phyloP scores from a whole-genome alignment of 768 basidiomycete genomes.

The Cyclocybe aegerita region DNA sequence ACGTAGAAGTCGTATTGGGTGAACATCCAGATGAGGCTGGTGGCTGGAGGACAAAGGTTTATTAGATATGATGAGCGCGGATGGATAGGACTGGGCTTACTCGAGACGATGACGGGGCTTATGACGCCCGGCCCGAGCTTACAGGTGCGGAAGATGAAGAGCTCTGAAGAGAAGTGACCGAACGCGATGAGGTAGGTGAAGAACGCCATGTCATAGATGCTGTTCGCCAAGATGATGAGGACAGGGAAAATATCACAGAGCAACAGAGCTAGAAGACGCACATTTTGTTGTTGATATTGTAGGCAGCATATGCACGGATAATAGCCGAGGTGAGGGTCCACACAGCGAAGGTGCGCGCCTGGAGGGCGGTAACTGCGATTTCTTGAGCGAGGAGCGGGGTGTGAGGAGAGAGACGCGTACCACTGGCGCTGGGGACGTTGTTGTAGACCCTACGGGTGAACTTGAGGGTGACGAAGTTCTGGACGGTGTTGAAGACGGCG shows the following conservation, averaged over 20 bases:
- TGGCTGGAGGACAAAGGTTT: slow-evolving; percentile 14
- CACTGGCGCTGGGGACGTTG: slow-evolving; percentile 35
- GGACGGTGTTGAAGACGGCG: slow-evolving; percentile 83
- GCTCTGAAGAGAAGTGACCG: slow-evolving; percentile 84
- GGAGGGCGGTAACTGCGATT: slow-evolving; percentile 74
- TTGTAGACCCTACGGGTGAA: slow-evolving; percentile 80
- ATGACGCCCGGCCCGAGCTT: slow-evolving; percentile 58
- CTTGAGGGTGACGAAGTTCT: slow-evolving; percentile 78
- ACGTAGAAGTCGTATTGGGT: slow-evolving; percentile 82
- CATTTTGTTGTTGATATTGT: slow-evolving; percentile 82
- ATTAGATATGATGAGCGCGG: neutral
- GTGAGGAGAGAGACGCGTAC: slow-evolving; percentile 24
- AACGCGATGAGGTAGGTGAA: slow-evolving; percentile 89
- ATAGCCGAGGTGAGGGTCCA: slow-evolving; percentile 90
- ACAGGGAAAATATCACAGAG: slow-evolving; percentile 9
- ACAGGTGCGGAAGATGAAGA: slow-evolving; percentile 78
- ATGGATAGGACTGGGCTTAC: slow-evolving; percentile 46
- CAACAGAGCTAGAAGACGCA: slow-evolving; percentile 35
- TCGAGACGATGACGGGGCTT: slow-evolving; percentile 80
- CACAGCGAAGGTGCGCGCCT: slow-evolving; percentile 84
- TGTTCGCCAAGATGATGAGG: slow-evolving; percentile 28
- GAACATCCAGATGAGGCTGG: slow-evolving; percentile 87
- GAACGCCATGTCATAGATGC: slow-evolving; percentile 87
- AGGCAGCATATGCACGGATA: slow-evolving; percentile 86
- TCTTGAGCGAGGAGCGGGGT: neutral